Conservation (phyloP, 805 yeast genomes). For the Zygoascus ofunaensis region DNA sequence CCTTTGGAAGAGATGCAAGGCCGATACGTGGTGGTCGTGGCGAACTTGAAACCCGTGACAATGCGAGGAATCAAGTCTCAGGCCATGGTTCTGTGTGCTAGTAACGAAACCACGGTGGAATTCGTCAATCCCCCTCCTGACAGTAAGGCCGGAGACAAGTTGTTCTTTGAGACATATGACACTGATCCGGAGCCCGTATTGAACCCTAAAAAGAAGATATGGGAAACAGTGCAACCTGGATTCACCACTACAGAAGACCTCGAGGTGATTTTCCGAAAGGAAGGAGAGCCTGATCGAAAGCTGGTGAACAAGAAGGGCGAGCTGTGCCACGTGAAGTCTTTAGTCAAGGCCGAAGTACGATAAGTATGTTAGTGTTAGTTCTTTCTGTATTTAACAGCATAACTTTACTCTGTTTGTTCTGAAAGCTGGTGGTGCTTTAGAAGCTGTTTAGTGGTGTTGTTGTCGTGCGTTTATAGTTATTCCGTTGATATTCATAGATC, state of each 20-base stretch:
- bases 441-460: too few species aligned
- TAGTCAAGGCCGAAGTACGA: conserved; percentile 74
- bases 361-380: conserved; percentile 32
- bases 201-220: conserved; percentile 96
- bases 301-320: conserved; percentile 77
- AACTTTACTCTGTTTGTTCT: too few species aligned
- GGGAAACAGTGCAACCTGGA: conserved; percentile 91
- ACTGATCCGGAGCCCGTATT: conserved; percentile 84
- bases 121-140: conserved; percentile 92
- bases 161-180: conserved; percentile 86
- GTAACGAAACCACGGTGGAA: conserved; percentile 61
- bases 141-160: conserved; percentile 90
- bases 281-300: conserved; percentile 61
- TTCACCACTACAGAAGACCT: conserved; percentile 71
- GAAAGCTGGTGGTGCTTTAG: too few species aligned
- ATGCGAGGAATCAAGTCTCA: conserved; percentile 96
- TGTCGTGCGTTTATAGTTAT: too few species aligned
- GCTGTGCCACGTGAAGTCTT: conserved; percentile 59
- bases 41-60: conserved; percentile 93
- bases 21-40: conserved; percentile 81
- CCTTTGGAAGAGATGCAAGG: conserved; percentile 93
- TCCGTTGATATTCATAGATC: too few species aligned
- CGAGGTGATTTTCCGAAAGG: conserved; percentile 71
- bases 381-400: too few species aligned
- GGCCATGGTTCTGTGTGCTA: conserved; percentile 95